These are phyloP conservation scores for Cenchrus fungigraminus DNA, from an alignment of 176 grass and related monocot genomes.

Conservation along the genomic window DNA sequence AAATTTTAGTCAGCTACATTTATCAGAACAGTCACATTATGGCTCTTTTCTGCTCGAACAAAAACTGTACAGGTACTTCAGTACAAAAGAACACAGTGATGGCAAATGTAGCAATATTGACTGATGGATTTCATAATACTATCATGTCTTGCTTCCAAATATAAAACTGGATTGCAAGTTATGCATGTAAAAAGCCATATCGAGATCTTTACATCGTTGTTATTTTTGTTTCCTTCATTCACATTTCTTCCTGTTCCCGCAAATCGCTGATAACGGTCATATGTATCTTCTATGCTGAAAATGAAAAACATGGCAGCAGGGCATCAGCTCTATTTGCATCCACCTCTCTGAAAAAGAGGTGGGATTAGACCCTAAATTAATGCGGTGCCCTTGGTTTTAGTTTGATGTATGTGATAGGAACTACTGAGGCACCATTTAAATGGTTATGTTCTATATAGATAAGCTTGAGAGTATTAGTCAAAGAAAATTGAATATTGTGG, in stretches of 20 bases:
- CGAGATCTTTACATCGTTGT: constrained; percentile 36
- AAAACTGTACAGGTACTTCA: not conserved
- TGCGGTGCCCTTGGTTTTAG: not conserved
- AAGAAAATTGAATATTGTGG: not conserved
- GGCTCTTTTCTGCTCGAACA: not conserved
- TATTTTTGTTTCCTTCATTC: constrained; percentile 35
- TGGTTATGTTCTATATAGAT: not conserved
- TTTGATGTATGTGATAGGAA: not conserved
- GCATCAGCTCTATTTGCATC: constrained; percentile 8
- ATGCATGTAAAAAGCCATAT: constrained; percentile 8
- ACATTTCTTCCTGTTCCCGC: constrained; percentile 7
- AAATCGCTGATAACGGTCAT: constrained; percentile 54
- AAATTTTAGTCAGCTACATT: constrained; percentile 34
- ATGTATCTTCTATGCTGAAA: constrained; percentile 62
- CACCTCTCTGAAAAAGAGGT: not conserved
- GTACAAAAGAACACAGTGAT: not conserved
- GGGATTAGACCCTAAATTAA: not conserved
- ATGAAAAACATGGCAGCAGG: not conserved
- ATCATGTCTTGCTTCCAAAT: constrained; percentile 3
- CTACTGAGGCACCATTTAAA: not conserved
- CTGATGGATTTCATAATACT: not conserved
- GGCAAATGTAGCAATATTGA: constrained; percentile 8
- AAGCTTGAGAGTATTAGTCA: not conserved
- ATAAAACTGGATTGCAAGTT: constrained; percentile 4
- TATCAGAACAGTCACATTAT: constrained; percentile 13